Evolutionary conservation across 331 rosid genomes (phyloP), one percentile per base, ranked within the genome.

Genomic region (Stylosanthes scabra): DNA sequence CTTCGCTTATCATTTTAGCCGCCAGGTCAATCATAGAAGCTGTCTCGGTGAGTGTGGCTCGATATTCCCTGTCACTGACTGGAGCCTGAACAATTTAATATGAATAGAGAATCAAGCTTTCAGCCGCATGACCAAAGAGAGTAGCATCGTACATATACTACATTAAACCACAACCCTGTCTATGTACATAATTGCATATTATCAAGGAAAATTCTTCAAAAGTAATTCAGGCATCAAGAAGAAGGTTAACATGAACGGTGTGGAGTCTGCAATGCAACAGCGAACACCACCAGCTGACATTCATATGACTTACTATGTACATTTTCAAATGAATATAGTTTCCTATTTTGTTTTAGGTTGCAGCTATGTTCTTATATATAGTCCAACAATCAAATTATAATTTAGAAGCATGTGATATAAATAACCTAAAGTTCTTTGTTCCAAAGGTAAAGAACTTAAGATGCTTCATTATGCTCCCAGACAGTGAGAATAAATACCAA

Each of bases 21-120:
- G 99, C 97, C 86, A 95, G 77, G 86, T 95, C 99, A 76, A 95
- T 92, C 97, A 91, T 74, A 79, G 89, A 60, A 58, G 99, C 93
- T 77, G 99, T 95, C 78, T 90, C 88, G 31, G 97, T 96, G 78
- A 95, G 93, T 71, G 93, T 92, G 41, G 99, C 93, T 73, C 77
- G 87, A 77, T 92, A 95, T 82, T 95, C 99, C 64, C 99, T 78
- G 78, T 92, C 99, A 81, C 98, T 95, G 72, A 92, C 99, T 55
- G 99, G 99, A 75, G 97, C 99, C 99, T 95, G 84, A 75, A 68
- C 61, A 84, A 66, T 80, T 60, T 75, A 58, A 82, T 66, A 68
- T 59, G 78, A 51, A 69, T 51, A 73, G 61, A 27, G 45, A 52
- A 72, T 47, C 68, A 61, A 71, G 60, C 63, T 81, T 55, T 29